phyloP scores from a whole-genome alignment of 2,329 filamentous ascomycete species.

The Phaeosphaeriaceae sp. region DNA sequence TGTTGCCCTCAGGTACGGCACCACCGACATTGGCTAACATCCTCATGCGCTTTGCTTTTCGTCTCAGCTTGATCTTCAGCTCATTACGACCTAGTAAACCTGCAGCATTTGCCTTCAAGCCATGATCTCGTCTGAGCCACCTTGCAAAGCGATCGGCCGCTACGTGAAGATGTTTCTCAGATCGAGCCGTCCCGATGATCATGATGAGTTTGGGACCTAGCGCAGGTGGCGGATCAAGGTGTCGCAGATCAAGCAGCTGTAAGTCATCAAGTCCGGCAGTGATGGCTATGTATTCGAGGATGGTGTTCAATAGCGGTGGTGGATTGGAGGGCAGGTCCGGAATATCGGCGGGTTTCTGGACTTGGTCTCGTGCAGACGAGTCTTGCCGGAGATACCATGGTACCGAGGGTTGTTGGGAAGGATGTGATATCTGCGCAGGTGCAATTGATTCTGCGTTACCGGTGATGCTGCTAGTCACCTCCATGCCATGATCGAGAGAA shows the following conservation, averaged over 20 bases:
- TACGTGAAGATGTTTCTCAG: slow-evolving; percentile 90
- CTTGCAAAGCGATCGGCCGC: slow-evolving; percentile 88
- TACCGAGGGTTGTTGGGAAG: no score
- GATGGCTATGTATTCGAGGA: slow-evolving; percentile 80
- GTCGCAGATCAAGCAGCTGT: slow-evolving; percentile 79
- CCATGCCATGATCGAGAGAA: slow-evolving; percentile 10
- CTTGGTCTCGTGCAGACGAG: slow-evolving; percentile 40
- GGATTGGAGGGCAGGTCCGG: slow-evolving; percentile 71
- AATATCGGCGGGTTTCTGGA: slow-evolving; percentile 60
- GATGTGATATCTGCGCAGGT: background rate
- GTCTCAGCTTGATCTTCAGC: slow-evolving; percentile 81
- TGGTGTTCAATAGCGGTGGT: slow-evolving; percentile 72
- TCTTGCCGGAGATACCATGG: slow-evolving; percentile 83
- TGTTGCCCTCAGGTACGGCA: slow-evolving; percentile 59
- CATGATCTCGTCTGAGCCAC: slow-evolving; percentile 77
- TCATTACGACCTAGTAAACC: slow-evolving; percentile 90
- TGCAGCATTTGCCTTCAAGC: slow-evolving; percentile 79
- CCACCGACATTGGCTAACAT: slow-evolving; percentile 75
- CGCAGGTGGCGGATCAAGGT: slow-evolving; percentile 83
- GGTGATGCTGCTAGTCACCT: background rate
- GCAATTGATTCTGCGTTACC: background rate
- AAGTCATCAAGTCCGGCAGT: slow-evolving; percentile 88
- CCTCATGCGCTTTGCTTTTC: slow-evolving; percentile 81
- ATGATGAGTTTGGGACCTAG: slow-evolving; percentile 89
- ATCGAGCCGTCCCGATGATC: slow-evolving; percentile 89